Conservation (phyloP, 768 basidiomycete genomes). For the Mycena chlorophos region DNA sequence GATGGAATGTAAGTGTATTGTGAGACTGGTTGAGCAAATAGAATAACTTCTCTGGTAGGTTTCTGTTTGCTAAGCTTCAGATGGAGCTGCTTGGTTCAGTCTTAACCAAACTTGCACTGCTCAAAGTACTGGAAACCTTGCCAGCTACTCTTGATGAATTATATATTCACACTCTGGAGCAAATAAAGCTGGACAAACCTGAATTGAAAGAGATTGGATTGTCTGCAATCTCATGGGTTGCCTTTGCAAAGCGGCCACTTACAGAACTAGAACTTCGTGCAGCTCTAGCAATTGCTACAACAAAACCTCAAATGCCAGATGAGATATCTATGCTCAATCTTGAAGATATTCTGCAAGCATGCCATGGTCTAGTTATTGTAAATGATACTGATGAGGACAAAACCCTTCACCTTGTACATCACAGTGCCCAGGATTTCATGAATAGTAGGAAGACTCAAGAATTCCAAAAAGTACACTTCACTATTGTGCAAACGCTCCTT, state of each 20-base stretch:
- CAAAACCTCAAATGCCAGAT: neutral
- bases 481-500: neutral
- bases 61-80: neutral
- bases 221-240: neutral
- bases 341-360: neutral
- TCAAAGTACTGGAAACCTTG: neutral
- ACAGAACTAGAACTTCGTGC: neutral
- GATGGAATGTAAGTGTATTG: neutral
- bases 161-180: neutral
- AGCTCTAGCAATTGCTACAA: neutral
- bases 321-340: neutral
- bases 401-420: neutral
- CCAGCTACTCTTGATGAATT: neutral
- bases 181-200: neutral
- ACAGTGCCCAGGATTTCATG: neutral
- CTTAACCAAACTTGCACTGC: neutral
- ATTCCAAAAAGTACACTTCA: neutral
- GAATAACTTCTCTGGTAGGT: no score
- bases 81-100: neutral
- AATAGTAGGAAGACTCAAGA: neutral
- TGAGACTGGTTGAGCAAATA: no score
- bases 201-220: neutral
- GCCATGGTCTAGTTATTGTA: neutral
- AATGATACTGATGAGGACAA: neutral
- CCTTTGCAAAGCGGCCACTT: neutral